Conservation (phyloP, 306 rosid species). For the Quercus aquifolioides region DNA sequence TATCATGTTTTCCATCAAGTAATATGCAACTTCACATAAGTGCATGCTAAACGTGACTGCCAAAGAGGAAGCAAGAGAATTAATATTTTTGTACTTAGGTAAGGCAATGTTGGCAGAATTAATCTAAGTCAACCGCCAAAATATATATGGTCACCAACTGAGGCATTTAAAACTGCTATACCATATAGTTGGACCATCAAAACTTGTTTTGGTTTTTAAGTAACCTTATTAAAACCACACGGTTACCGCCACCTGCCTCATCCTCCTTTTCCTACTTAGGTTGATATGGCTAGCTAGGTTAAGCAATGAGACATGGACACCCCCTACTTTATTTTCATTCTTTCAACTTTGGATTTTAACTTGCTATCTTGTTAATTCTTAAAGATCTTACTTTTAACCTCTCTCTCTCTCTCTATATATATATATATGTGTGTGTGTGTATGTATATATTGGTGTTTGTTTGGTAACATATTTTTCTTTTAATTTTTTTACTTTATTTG, state of each 20-base stretch:
- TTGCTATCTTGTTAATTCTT: not conserved
- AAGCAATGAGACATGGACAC: too few relatives aligned
- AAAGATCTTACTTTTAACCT: not conserved
- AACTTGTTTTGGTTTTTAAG: not conserved
- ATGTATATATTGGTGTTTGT: too few relatives aligned
- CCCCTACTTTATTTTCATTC: not conserved
- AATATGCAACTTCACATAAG: not conserved
- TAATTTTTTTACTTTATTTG: too few relatives aligned
- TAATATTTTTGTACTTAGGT: not conserved
- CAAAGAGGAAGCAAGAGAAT: not conserved
- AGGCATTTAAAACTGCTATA: not conserved
- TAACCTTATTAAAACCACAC: slow-evolving; percentile 14
- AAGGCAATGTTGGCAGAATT: not conserved
- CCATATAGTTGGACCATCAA: slow-evolving; percentile 2
- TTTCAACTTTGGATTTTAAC: not conserved
- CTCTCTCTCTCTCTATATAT: too few relatives aligned
- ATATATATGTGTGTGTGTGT: too few relatives aligned
- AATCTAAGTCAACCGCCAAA: not conserved
- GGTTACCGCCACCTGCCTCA: slow-evolving; percentile 12
- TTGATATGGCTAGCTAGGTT: not conserved
- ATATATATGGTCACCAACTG: not conserved
- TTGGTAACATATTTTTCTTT: too few relatives aligned
- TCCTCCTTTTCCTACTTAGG: not conserved
- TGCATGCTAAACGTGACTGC: too few relatives aligned
- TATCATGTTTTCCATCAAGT: not conserved